phyloP scores from a whole-genome alignment of 306 rosid species.

The Oxytropis ochrocephala region DNA sequence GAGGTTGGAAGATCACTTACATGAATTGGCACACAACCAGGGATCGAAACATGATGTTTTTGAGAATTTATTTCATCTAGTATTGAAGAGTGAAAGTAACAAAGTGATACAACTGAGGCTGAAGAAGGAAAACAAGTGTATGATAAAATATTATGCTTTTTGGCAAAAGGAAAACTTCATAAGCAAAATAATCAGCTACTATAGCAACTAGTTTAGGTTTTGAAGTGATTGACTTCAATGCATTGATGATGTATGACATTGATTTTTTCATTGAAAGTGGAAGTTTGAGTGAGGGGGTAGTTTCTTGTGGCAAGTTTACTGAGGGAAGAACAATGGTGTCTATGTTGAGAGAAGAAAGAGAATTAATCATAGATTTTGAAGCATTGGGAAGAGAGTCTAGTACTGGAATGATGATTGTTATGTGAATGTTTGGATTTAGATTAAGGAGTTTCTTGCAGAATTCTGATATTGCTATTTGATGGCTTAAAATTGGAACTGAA shows the following conservation, averaged over 20 bases:
- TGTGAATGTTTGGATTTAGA: background rate
- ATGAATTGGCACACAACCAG: constrained; percentile 26
- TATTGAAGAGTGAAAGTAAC: background rate
- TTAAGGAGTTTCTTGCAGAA: constrained; percentile 8
- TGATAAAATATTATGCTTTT: constrained; percentile 12
- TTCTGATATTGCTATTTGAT: background rate
- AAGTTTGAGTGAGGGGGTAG: background rate
- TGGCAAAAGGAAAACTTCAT: constrained; percentile 13
- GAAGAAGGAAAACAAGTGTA: background rate
- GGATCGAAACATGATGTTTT: background rate
- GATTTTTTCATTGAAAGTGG: constrained; percentile 7
- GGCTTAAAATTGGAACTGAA: constrained; percentile 5
- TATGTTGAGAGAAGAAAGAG: constrained; percentile 12
- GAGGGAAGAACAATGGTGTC: constrained; percentile 11
- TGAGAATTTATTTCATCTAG: background rate
- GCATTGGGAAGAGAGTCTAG: constrained; percentile 2
- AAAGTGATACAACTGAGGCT: background rate
- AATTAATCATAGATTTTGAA: background rate
- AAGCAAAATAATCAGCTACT: constrained; percentile 11
- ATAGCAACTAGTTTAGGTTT: constrained; percentile 2
- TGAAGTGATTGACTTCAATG: background rate
- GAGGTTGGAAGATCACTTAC: constrained; percentile 4
- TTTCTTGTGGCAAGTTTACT: background rate
- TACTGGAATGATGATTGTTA: background rate
- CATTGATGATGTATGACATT: background rate